phyloP scores from a whole-genome alignment of 2,329 filamentous ascomycete genomes.

The Penicillium glabrum region DNA sequence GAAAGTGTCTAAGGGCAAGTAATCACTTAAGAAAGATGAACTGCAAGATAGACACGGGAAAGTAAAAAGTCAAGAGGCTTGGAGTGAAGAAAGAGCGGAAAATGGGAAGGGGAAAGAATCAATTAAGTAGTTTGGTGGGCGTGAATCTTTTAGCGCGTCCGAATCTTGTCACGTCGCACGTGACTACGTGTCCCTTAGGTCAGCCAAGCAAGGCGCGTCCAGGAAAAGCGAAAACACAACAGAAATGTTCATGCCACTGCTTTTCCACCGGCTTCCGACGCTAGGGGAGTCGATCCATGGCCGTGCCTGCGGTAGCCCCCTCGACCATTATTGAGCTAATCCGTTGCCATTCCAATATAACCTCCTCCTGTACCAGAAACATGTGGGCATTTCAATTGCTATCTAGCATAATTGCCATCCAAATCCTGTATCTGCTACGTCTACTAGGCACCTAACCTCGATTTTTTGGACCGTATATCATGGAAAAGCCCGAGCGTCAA shows the following conservation, averaged over 20 bases:
- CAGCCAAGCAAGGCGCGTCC: slow-evolving; percentile 22
- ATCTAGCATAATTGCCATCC: not conserved
- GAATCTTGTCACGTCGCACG: slow-evolving; percentile 40
- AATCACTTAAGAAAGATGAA: slow-evolving; percentile 16
- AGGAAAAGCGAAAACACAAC: not conserved
- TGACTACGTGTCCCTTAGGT: slow-evolving; percentile 31
- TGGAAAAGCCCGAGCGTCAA: not conserved
- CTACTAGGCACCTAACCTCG: not conserved
- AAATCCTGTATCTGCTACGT: not conserved
- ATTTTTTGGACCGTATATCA: not conserved
- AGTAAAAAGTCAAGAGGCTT: slow-evolving; percentile 14
- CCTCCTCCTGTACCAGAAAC: not conserved
- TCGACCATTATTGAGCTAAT: slow-evolving; percentile 5
- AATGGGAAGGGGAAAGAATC: slow-evolving; percentile 33
- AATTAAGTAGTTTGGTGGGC: slow-evolving; percentile 30
- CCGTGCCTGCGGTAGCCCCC: slow-evolving; percentile 17
- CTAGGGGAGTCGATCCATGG: slow-evolving; percentile 24
- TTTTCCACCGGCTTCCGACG: slow-evolving; percentile 24
- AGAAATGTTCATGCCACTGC: slow-evolving; percentile 23
- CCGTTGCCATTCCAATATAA: not conserved
- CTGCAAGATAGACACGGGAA: slow-evolving; percentile 2
- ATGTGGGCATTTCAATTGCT: not conserved
- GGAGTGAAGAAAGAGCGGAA: slow-evolving; percentile 29
- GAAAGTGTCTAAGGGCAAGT: slow-evolving; percentile 28
- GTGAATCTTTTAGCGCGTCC: slow-evolving; percentile 38